Evolutionary conservation across 202 grass and related monocot genomes (phyloP).

Genomic region (Carex arenaria): DNA sequence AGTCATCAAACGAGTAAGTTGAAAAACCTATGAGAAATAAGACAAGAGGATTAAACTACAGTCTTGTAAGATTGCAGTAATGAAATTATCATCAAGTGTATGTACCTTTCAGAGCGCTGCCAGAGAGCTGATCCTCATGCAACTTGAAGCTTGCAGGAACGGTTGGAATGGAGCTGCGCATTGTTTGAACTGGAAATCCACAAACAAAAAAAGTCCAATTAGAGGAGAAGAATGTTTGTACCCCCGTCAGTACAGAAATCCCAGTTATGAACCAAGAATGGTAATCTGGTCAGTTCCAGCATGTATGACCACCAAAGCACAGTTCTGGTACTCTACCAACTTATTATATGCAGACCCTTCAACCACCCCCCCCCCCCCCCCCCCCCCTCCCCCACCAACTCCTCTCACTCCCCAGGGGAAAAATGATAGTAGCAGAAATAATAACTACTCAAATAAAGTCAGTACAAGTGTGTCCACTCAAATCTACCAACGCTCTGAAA

Average conservation of each 20-base stretch:
- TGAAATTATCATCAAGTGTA: slow-evolving; percentile 13
- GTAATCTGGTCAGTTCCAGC: not conserved
- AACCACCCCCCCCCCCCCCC: not conserved
- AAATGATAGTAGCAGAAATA: not conserved
- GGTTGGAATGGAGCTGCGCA: slow-evolving; percentile 73
- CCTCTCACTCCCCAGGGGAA: not conserved
- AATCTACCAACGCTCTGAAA: not conserved
- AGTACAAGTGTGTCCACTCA: not conserved
- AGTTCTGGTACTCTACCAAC: not conserved
- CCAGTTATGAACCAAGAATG: not conserved
- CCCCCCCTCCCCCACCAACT: not conserved
- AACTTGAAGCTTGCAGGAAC: slow-evolving; percentile 78
- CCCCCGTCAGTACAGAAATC: not conserved
- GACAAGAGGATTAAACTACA: not conserved
- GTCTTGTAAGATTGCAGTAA: slow-evolving; percentile 9
- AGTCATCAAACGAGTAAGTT: not conserved
- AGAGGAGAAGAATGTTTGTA: not conserved
- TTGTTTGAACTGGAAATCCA: slow-evolving; percentile 58
- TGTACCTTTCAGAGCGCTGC: slow-evolving; percentile 87
- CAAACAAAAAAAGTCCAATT: slow-evolving; percentile 21
- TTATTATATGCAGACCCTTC: not conserved
- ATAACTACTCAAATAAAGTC: not conserved
- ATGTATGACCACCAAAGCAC: not conserved
- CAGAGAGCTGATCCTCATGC: slow-evolving; percentile 78
- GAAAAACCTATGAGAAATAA: not conserved